phyloP scores from a whole-genome alignment of 2,329 filamentous ascomycete genomes.

The Tympanopsis confertula region DNA sequence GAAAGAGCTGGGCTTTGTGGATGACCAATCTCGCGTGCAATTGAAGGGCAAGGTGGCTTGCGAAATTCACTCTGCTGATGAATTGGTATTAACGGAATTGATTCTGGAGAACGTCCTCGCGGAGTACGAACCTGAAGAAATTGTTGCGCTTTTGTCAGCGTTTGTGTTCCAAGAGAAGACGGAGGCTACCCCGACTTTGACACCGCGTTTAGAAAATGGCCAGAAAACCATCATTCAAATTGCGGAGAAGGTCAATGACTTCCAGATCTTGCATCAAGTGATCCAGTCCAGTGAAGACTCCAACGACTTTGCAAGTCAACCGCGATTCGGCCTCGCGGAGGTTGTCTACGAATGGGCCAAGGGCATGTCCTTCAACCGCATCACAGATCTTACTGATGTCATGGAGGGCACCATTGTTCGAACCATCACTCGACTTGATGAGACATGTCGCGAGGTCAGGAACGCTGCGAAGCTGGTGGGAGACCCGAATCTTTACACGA shows the following conservation, averaged over 20 bases:
- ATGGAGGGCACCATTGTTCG: slow-evolving; percentile 94
- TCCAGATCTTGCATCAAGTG: slow-evolving; percentile 84
- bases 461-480: slow-evolving; percentile 92
- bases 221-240: slow-evolving; percentile 79
- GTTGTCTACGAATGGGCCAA: slow-evolving; percentile 98
- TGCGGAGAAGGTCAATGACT: slow-evolving; percentile 80
- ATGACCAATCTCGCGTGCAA: slow-evolving; percentile 75
- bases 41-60: slow-evolving; percentile 97
- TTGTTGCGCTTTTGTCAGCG: slow-evolving; percentile 80
- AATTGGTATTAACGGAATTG: slow-evolving; percentile 88
- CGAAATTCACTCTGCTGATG: slow-evolving; percentile 93
- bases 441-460: slow-evolving; percentile 94
- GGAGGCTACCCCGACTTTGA: slow-evolving; percentile 66
- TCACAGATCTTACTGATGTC: slow-evolving; percentile 89
- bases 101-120: slow-evolving; percentile 94
- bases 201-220: slow-evolving; percentile 69
- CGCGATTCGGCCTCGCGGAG: slow-evolving; percentile 87
- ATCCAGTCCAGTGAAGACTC: slow-evolving; percentile 81
- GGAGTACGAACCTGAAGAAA: slow-evolving; percentile 90
- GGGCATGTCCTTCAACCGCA: slow-evolving; percentile 97
- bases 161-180: slow-evolving; percentile 99
- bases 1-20: slow-evolving; percentile 84
- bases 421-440: slow-evolving; percentile 84
- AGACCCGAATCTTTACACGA: slow-evolving; percentile 81
- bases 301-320: slow-evolving; percentile 79